Evolutionary conservation across 2,329 filamentous ascomycete genomes (phyloP).

Genomic region (Trichoderma sp.): DNA sequence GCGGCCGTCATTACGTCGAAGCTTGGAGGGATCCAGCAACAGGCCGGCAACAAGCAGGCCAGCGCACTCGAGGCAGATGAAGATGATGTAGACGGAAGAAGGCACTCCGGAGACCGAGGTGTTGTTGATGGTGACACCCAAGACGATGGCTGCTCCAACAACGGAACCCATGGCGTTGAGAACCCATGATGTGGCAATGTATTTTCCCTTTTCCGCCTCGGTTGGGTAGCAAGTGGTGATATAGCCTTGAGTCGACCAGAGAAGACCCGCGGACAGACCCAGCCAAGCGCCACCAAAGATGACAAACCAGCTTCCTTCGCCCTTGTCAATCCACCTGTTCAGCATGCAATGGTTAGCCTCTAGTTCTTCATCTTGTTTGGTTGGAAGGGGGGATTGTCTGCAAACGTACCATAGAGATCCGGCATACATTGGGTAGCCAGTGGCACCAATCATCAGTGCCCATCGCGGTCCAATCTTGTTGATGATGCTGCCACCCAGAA

Average conservation of each 20-base stretch:
- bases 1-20: conserved; percentile 18
- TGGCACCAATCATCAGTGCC: conserved; percentile 17
- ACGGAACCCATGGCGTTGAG: conserved; percentile 92
- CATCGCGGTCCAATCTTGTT: conserved; percentile 20
- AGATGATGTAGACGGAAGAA: conserved; percentile 16
- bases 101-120: conserved; percentile 17
- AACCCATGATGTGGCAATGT: conserved; percentile 90
- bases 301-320: conserved; percentile 49
- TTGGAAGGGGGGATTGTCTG: conserved; percentile 58
- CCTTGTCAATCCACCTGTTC: conserved; percentile 17
- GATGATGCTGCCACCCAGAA: conserved; percentile 23
- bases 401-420: conserved; percentile 27
- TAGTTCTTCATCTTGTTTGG: conserved; percentile 53
- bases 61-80: conserved; percentile 15
- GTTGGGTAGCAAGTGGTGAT: conserved; percentile 88
- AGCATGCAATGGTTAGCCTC: not conserved
- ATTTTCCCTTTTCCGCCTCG: conserved; percentile 79
- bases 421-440: conserved; percentile 19
- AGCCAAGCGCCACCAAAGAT: conserved; percentile 63
- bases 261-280: conserved; percentile 44
- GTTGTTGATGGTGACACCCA: conserved; percentile 17
- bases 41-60: conserved; percentile 9
- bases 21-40: conserved; percentile 14
- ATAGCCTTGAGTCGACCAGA: conserved; percentile 72
- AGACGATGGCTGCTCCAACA: conserved; percentile 53